These are phyloP conservation scores for Scorias spongiosa DNA, from an alignment of 2,329 filamentous ascomycete species.

Conservation along the genomic window DNA sequence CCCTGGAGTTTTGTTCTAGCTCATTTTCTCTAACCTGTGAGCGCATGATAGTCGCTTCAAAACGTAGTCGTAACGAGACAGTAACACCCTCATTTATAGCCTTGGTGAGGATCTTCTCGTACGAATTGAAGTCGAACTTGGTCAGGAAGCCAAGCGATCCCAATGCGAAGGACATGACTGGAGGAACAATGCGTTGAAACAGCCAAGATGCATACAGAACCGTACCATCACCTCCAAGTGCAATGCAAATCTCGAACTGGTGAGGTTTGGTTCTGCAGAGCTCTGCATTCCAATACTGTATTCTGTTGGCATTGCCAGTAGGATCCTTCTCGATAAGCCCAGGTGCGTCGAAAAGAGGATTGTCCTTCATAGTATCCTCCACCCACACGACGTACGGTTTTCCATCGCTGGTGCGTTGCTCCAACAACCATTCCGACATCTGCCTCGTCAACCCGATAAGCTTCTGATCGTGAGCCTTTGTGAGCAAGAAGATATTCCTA, in stretches of 20 bases:
- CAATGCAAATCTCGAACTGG: slow-evolving; percentile 85
- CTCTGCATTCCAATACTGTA: slow-evolving; percentile 71
- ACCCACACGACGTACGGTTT: slow-evolving; percentile 62
- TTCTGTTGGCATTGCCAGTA: slow-evolving; percentile 37
- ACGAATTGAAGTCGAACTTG: slow-evolving; percentile 81
- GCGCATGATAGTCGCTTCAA: slow-evolving; percentile 89
- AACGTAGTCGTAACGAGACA: slow-evolving; percentile 72
- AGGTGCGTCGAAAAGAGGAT: slow-evolving; percentile 57
- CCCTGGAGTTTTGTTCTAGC: slow-evolving; percentile 30
- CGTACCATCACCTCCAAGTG: slow-evolving; percentile 73
- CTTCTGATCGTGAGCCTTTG: slow-evolving; percentile 77
- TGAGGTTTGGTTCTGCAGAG: slow-evolving; percentile 68
- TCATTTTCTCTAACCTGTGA: slow-evolving; percentile 37
- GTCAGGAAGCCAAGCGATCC: slow-evolving; percentile 91
- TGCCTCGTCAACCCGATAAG: slow-evolving; percentile 65
- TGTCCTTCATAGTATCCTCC: slow-evolving; percentile 57
- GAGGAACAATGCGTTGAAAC: slow-evolving; percentile 88
- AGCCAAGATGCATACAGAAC: slow-evolving; percentile 94
- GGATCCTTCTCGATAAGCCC: slow-evolving; percentile 48
- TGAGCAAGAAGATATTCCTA: slow-evolving; percentile 70
- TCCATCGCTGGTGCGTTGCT: slow-evolving; percentile 44
- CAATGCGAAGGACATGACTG: slow-evolving; percentile 78
- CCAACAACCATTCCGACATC: slow-evolving; percentile 63
- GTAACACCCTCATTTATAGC: slow-evolving; percentile 74
- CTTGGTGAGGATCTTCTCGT: slow-evolving; percentile 50